Base-by-base conservation (phyloP, 2,329 filamentous ascomycete genomes). In the Penicillium hordei region DNA sequence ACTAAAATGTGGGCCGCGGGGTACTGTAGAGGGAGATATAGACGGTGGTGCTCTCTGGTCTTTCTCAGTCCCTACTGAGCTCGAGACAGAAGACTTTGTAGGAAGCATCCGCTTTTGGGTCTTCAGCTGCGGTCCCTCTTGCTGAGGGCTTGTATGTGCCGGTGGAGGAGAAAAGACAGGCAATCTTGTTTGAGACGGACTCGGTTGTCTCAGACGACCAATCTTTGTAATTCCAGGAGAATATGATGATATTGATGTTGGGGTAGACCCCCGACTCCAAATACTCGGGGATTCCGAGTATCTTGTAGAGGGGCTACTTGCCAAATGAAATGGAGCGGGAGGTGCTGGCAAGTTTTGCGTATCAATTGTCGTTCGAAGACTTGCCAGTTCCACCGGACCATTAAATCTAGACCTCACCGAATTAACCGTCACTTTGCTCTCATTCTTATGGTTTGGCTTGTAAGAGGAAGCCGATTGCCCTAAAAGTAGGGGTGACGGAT, bases 201-300 rank as follows among this genome's bases (percentile, higher is more conserved):
- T 76, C 3, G 68, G 66, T 57, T 76, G 74, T 63, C 72, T 73
- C 38, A 73, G 59, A 39, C 73, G 67, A 29, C 70, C 66, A 51
- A 71, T 55, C 51, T 78, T 78, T 3, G 69, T 66, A 52, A 79
- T 72, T 7, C 78, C 77, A 5, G 79, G 79, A 5, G 79, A 81
- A 57, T 78, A 77, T 13, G 79, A 81, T 12, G 78, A 81, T 57
- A 80, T 66, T 3, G 79, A 80, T 15, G 78, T 80, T 2, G 79
- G 79, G 5, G 79, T 82, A 6, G 79, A 81, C 6, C 72, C 76
- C 52, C 78, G 72, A 63, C 77, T 78, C 76, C 76, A 80, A 55
- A 76, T 71, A 7, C 77, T 76, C 0, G 78, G 77, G 12, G 78
- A 80, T 33, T 75, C 75, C 9, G 78, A 78, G 51, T 78, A 78